phyloP scores from a whole-genome alignment of 1,284 basidiomycete species.

The Retiboletus flavoniger region DNA sequence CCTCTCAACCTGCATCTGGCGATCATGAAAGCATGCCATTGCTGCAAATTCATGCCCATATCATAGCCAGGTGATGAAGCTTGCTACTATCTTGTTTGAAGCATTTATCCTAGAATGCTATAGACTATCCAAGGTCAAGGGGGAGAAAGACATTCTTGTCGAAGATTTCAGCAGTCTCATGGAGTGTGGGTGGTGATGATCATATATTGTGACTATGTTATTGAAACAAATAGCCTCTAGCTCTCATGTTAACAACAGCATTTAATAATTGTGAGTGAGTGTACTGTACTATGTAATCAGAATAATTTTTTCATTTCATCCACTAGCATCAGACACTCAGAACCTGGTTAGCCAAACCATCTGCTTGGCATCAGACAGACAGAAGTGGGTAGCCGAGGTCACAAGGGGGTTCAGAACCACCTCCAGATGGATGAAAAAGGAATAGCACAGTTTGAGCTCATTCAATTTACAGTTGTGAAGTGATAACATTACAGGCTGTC shows the following conservation, averaged over 20 bases:
- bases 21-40: conserved; percentile 77
- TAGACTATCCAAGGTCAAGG: conserved; percentile 62
- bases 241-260: not conserved
- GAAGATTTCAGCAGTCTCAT: conserved; percentile 60
- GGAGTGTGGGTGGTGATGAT: conserved; percentile 69
- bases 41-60: conserved; percentile 77
- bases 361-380: too few species aligned
- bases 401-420: too few species aligned
- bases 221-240: conserved; percentile 1
- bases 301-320: too few species aligned
- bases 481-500: too few species aligned
- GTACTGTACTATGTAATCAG: too few species aligned
- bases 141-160: conserved; percentile 54
- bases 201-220: not conserved
- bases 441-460: too few species aligned
- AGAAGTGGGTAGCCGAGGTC: too few species aligned
- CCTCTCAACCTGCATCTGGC: conserved; percentile 95
- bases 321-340: too few species aligned
- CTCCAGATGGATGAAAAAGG: too few species aligned
- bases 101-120: conserved; percentile 78
- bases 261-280: too few species aligned
- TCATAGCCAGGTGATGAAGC: conserved; percentile 79
- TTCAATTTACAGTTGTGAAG: too few species aligned
- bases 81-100: conserved; percentile 78
- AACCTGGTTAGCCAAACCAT: too few species aligned